phyloP scores from a whole-genome alignment of 345 rosid species.

The Trapa incisa region DNA sequence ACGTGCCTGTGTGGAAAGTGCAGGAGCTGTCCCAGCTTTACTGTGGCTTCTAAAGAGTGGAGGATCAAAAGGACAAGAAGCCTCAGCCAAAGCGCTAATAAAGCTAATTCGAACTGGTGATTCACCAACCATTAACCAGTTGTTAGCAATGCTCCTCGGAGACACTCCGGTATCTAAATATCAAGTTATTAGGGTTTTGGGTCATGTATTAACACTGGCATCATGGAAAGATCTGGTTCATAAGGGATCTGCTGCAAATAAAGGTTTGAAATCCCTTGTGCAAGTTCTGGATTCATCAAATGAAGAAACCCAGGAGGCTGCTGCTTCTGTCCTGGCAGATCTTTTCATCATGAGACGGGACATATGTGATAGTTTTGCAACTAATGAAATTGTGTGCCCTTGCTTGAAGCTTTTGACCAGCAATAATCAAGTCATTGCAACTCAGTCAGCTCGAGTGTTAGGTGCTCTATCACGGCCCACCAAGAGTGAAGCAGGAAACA shows the following conservation, averaged over 20 bases:
- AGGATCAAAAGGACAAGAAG: conserved; percentile 58
- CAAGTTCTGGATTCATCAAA: conserved; percentile 55
- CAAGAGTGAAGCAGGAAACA: conserved; percentile 36
- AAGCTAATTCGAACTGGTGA: conserved; percentile 60
- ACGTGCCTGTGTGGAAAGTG: conserved; percentile 79
- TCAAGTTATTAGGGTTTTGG: conserved; percentile 55
- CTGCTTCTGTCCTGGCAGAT: conserved; percentile 85
- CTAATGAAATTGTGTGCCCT: conserved; percentile 54
- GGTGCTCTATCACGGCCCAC: conserved; percentile 66
- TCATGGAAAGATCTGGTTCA: conserved; percentile 44
- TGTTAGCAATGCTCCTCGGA: conserved; percentile 56
- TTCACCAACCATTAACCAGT: conserved; percentile 69
- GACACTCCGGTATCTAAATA: conserved; percentile 52
- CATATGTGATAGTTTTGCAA: conserved; percentile 59
- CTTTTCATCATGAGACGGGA: conserved; percentile 60
- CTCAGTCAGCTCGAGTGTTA: conserved; percentile 65
- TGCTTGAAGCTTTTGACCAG: conserved; percentile 66
- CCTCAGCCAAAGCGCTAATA: conserved; percentile 54
- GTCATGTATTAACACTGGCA: conserved; percentile 67
- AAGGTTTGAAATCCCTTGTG: conserved; percentile 59
- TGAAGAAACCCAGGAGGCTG: conserved; percentile 66
- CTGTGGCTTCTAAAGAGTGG: conserved; percentile 71
- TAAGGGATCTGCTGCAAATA: conserved; percentile 67
- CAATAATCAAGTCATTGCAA: conserved; percentile 55
- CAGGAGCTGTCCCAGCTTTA: conserved; percentile 71